These are phyloP conservation scores for Physocladia obscura DNA, from an alignment of 192 early-diverging fungal species.

Conservation along the genomic window DNA sequence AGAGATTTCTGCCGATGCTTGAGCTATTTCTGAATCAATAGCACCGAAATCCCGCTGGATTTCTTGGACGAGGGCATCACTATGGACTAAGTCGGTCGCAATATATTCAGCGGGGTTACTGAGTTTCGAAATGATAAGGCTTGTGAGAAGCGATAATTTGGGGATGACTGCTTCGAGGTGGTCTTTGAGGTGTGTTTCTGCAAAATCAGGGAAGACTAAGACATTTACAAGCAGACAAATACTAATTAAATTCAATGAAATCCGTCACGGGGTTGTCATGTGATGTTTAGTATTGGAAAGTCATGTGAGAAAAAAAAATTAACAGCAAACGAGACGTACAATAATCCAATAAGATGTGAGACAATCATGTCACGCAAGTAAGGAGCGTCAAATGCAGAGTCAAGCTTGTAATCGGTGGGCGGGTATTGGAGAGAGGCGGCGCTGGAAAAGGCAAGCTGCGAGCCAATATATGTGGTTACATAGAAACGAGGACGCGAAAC, in stretches of 20 bases:
- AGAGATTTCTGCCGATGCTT: constrained; percentile 18
- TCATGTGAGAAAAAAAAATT: neutral
- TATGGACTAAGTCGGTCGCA: neutral
- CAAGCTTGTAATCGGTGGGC: neutral
- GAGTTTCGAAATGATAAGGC: neutral
- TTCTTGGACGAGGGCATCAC: neutral
- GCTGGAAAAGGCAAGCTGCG: neutral
- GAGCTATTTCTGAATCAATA: constrained; percentile 4
- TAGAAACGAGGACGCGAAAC: constrained; percentile 8
- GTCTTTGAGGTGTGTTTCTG: neutral
- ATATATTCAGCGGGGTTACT: neutral
- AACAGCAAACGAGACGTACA: neutral
- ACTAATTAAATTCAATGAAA: neutral
- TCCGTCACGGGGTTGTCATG: too few relatives aligned
- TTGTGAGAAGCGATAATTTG: neutral
- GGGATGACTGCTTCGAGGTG: neutral
- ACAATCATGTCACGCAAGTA: constrained; percentile 11
- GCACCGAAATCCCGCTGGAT: constrained; percentile 2
- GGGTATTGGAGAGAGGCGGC: neutral
- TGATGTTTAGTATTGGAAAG: too few relatives aligned
- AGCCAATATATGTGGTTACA: neutral
- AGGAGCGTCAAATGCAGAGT: neutral
- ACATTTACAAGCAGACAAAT: constrained; percentile 21
- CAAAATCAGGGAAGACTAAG: constrained; percentile 23
- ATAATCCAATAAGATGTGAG: constrained; percentile 6